Percentiles rank a stretch among this genome's conserved stretches.
Conservation (phyloP, 192 early-diverging fungal genomes). For the Coemansia sp. region DNA sequence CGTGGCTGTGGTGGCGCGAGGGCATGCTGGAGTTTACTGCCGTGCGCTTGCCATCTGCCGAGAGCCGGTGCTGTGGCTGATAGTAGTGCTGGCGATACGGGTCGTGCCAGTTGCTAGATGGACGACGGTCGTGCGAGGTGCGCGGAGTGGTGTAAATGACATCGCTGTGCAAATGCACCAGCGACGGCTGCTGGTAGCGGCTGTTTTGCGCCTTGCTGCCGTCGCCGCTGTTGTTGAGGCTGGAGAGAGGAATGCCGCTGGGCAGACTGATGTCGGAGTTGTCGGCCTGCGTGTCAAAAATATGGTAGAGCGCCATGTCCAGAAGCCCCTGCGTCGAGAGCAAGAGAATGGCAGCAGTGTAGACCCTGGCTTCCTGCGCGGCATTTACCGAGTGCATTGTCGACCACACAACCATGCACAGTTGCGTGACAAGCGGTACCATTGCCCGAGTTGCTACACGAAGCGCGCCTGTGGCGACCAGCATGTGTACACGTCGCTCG, state of each 20-base stretch:
- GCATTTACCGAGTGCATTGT: conserved; percentile 15
- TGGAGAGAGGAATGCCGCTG: conserved; percentile 5
- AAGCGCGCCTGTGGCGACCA: conserved; percentile 36
- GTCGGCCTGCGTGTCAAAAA: conserved; percentile 42
- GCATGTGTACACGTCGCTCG: conserved; percentile 34
- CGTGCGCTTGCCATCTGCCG: neutral
- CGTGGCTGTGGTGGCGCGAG: neutral
- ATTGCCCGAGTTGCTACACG: conserved; percentile 35
- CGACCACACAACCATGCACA: conserved; percentile 44
- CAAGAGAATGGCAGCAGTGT: conserved; percentile 23
- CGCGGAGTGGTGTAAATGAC: conserved; percentile 2
- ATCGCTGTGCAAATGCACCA: conserved; percentile 9
- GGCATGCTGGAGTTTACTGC: neutral
- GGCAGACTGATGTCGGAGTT: conserved; percentile 26
- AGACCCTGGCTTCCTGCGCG: neutral
- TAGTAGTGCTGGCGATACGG: neutral
- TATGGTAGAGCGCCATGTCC: conserved; percentile 46
- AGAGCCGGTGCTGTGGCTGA: neutral
- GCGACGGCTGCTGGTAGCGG: conserved; percentile 4
- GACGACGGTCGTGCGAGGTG: conserved; percentile 2
- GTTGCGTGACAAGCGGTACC: conserved; percentile 42
- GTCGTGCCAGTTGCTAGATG: conserved; percentile 3
- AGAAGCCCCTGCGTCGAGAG: conserved; percentile 36
- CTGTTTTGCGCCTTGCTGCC: neutral
- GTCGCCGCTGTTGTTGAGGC: neutral